Evolutionary conservation across 1,139 yeast species (phyloP), one percentile per base, ranked within the genome.

Genomic region (Saccharomyces hybrid): DNA sequence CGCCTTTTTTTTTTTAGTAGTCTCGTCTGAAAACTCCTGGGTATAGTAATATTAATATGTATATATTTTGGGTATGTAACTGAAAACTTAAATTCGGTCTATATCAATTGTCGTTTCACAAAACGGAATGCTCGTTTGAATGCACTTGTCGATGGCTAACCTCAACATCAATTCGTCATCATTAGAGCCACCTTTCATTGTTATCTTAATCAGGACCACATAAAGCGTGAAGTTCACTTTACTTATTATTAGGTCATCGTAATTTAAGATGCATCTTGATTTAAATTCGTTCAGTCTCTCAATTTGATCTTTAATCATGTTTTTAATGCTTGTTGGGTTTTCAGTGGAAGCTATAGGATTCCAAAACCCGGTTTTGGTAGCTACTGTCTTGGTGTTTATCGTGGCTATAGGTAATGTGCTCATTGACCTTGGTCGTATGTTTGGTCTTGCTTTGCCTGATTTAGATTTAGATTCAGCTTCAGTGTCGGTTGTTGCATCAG

Each of bases 41-140:
- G 25, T 38, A 38, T 38, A 38, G 44, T 38, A 38, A 38, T 38
- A 38, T 38, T 38, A 38, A 38, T 38, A 9, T 38, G 44, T 38
- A 38, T 38, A 11, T 38, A 38, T 38, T 16, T 7, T 38, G 44
- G 25, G 25, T 38, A 38, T 38, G 44, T 38, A 38, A 38, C 44
- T 38, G 44, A 9, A 38, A 16, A 6, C 19, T 54, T 52, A 63
- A 38, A 66, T 52, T 54, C 69, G 62, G 54, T 79, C 79, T 44
- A 84, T 79, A 58, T 83, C 89, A 34, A 84, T 76, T 0, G 90
- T 85, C 6, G 81, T 78, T 60, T 85, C 89, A 19, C 79, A 72
- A 2, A 52, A 59, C 19, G 62, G 62, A 55, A 73, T 60, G 19
- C 63, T 54, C 14, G 60, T 68, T 50, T 70, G 71, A 5, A 85